These are phyloP conservation scores for Aechmea fasciata DNA, from an alignment of 176 grass and related monocot species.

Conservation along the genomic window DNA sequence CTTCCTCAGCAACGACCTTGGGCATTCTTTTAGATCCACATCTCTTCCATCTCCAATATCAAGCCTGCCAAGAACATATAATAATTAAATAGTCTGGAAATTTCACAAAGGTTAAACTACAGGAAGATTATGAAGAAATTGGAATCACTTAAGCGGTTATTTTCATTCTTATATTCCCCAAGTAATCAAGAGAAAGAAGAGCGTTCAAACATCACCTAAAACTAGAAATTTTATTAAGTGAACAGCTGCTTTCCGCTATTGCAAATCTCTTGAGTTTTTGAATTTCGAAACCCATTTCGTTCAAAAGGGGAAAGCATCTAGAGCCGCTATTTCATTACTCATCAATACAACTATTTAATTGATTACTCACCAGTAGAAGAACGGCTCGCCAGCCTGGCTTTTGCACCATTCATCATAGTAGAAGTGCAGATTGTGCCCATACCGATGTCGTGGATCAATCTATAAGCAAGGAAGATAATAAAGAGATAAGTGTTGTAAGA, in stretches of 20 bases:
- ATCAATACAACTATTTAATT: not conserved
- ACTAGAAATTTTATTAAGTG: no score
- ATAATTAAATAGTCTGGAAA: not conserved
- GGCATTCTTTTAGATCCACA: constrained; percentile 56
- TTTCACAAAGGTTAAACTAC: not conserved
- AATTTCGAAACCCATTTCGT: no score
- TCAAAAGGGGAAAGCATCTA: no score
- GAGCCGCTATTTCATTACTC: no score
- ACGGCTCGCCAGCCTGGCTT: constrained; percentile 77
- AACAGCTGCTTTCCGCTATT: no score
- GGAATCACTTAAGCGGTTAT: not conserved
- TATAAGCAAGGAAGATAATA: constrained; percentile 15
- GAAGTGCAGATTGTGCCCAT: constrained; percentile 86
- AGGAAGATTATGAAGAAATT: not conserved
- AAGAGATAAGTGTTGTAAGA: not conserved
- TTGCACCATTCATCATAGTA: constrained; percentile 71
- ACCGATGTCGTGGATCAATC: constrained; percentile 91
- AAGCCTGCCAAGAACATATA: constrained; percentile 39
- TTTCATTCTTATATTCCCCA: not conserved
- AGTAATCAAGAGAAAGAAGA: not conserved
- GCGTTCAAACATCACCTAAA: not conserved
- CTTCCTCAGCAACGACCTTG: constrained; percentile 49
- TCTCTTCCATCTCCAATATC: constrained; percentile 87
- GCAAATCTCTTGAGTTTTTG: no score
- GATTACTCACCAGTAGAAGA: constrained; percentile 90